A percentile compares a stretch with the other conserved stretches of the same genome.
Evolutionary conservation across 164 flowering plant species (phyloP).

Genomic region (Macadamia tetraphylla): DNA sequence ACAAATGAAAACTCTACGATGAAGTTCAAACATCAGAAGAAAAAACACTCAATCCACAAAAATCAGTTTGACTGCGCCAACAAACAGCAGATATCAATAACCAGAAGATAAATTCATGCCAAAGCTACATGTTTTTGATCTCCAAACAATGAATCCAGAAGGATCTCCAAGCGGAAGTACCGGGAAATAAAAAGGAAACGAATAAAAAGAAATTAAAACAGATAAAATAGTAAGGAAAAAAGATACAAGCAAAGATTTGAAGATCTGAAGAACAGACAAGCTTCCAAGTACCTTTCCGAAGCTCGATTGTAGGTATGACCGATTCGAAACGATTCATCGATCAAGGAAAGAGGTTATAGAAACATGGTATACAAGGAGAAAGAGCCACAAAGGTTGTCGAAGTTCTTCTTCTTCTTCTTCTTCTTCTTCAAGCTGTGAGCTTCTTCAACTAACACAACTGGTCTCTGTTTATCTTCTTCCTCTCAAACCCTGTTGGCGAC

Average conservation of each 20-base stretch:
- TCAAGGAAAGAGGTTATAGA: not conserved
- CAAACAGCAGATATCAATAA: not conserved
- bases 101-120: not conserved
- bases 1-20: slow-evolving; percentile 5
- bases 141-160: not conserved
- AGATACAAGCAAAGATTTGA: not conserved
- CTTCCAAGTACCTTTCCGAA: slow-evolving; percentile 20
- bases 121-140: not conserved
- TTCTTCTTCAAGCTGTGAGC: too few species aligned
- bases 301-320: slow-evolving; percentile 17
- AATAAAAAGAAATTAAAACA: not conserved
- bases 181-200: not conserved
- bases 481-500: slow-evolving; percentile 16
- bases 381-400: too few species aligned
- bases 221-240: not conserved
- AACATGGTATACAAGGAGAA: not conserved
- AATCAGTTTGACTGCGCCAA: not conserved
- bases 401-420: too few species aligned
- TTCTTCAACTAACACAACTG: not conserved
- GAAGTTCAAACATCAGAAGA: not conserved
- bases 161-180: slow-evolving; percentile 1
- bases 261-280: not conserved
- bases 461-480: not conserved
- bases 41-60: not conserved
- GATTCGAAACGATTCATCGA: slow-evolving; percentile 20